Evolutionary conservation across 1,139 yeast species (phyloP).

Genomic region (Wickerhamomyces sp.): DNA sequence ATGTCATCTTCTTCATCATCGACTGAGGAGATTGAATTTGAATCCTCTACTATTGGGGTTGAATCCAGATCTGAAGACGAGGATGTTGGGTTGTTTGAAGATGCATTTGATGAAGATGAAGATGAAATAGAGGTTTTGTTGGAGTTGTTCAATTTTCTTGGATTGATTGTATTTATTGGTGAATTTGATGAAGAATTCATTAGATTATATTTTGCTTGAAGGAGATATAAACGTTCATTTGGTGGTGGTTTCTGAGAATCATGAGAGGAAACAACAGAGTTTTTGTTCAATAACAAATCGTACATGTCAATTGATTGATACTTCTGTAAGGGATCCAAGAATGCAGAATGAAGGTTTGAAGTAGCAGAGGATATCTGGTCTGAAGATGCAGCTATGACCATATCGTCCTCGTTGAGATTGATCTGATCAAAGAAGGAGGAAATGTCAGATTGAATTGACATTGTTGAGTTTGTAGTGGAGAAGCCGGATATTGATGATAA

Average conservation of each 20-base stretch:
- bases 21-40: neutral
- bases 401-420: neutral
- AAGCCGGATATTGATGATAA: no score
- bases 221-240: slow-evolving; percentile 1
- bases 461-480: neutral
- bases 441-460: slow-evolving; percentile 7
- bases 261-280: neutral
- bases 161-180: slow-evolving; percentile 1
- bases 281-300: slow-evolving; percentile 1
- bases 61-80: neutral
- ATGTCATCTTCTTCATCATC: neutral
- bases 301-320: slow-evolving; percentile 4
- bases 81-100: neutral
- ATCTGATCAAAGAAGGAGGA: slow-evolving; percentile 9
- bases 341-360: neutral
- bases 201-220: neutral
- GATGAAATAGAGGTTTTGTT: neutral
- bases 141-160: neutral
- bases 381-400: neutral
- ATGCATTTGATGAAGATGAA: neutral
- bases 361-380: neutral
- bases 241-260: neutral
- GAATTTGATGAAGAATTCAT: neutral
- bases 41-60: neutral
- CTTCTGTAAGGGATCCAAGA: neutral